Base-by-base conservation (phyloP, 2,329 filamentous ascomycete species). In the Alternaria hordeiaustralica region DNA sequence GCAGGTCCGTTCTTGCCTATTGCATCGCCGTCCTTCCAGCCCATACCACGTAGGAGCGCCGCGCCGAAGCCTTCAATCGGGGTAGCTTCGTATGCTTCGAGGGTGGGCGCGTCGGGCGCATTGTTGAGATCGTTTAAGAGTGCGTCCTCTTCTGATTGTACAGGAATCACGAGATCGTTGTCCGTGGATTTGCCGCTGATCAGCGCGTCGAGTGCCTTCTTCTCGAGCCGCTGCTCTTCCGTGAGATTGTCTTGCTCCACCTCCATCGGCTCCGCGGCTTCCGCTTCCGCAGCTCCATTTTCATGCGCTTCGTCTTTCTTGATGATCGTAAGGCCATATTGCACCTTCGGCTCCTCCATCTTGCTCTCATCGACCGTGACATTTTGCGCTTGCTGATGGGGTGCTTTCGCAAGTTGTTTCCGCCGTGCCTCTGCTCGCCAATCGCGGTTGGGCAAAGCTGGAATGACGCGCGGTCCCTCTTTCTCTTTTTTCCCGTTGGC, bases 41-140 rank as follows among this genome's bases (percentile, higher is more conserved):
- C 96, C 92, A 98, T 97, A 10, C 94, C 94, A 30, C 94, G 89
- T 36, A 99, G 85, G 67, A 98, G 85, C 0, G 94, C 94, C 18
- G 94, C 92, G 8, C 96, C 96, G 69, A 98, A 99, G 72, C 97
- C 94, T 71, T 97, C 95, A 15, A 98, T 93, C 0, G 96, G 95
- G 65, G 97, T 91, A 12, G 91, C 89, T 62, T 92, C 90, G 81
- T 98, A 98, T 73, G 96, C 93, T 33, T 92, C 92, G 18, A 97
- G 83, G 0, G 89, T 92, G 5, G 93, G 90, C 28, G 88, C 85
- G 21, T 93, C 91, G 1, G 93, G 94, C 1, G 93, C 90, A 25
- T 87, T 83, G 12, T 87, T 84, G 28, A 94, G 87, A 76, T 95
- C 92, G 25, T 87, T 86, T 30, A 85, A 84, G 73, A 93, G 94